These are phyloP conservation scores for Trametes polyzona DNA, from an alignment of 1,284 basidiomycete species.

Conservation along the genomic window DNA sequence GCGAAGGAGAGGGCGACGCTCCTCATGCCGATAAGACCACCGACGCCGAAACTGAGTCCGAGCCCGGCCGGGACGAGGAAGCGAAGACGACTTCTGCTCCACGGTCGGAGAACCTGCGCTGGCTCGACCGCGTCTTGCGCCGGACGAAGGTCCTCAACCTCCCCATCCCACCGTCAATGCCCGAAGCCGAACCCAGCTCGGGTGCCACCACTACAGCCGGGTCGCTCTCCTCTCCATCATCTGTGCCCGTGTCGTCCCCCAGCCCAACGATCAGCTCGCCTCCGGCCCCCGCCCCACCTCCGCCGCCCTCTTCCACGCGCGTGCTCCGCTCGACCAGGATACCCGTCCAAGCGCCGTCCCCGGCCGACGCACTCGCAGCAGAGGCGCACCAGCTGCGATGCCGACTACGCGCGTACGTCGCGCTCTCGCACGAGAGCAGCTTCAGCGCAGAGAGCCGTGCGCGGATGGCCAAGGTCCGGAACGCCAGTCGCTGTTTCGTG, in stretches of 20 bases:
- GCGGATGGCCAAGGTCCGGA: conserved; percentile 43
- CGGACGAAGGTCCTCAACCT: conserved; percentile 15
- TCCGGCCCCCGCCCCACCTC: neutral
- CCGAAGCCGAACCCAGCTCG: neutral
- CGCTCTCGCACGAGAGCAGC: conserved; percentile 42
- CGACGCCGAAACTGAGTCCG: no score
- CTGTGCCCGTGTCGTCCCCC: neutral
- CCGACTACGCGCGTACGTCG: conserved; percentile 46
- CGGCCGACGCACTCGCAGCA: neutral
- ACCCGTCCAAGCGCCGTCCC: neutral
- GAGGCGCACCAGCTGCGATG: conserved; percentile 26
- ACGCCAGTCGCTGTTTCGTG: conserved; percentile 54
- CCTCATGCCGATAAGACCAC: no score
- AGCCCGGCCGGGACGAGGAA: conserved; percentile 17
- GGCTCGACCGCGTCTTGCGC: conserved; percentile 26
- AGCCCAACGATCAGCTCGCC: neutral
- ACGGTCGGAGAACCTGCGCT: conserved; percentile 26
- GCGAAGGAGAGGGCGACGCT: neutral
- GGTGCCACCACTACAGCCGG: no score
- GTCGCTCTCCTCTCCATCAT: no score
- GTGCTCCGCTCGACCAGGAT: neutral
- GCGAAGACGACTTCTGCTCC: neutral
- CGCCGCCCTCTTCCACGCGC: neutral
- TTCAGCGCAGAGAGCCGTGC: conserved; percentile 31
- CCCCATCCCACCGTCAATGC: neutral